Evolutionary conservation across 106 monocot species (phyloP).

Genomic region (Agapanthus africanus): DNA sequence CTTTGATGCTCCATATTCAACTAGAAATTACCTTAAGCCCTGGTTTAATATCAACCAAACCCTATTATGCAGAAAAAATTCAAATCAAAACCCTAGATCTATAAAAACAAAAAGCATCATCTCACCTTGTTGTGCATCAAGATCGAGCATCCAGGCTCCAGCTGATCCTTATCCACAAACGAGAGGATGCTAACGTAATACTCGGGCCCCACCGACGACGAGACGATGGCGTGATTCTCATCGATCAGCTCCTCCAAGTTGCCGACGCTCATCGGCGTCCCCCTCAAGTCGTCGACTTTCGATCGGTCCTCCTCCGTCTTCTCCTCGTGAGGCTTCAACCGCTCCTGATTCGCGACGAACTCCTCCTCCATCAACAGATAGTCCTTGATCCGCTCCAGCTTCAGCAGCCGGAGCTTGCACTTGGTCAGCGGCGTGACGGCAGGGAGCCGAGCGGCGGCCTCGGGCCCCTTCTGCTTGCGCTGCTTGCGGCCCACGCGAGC

Average conservation of each 20-base stretch:
- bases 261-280: constrained; percentile 95
- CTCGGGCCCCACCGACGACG: constrained; percentile 92
- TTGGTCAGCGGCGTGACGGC: constrained; percentile 77
- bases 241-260: constrained; percentile 97
- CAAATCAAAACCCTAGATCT: too few species aligned
- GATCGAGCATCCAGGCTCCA: constrained; percentile 96
- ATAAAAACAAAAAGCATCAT: too few species aligned
- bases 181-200: constrained; percentile 95
- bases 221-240: constrained; percentile 96
- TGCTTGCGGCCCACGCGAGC: constrained; percentile 86
- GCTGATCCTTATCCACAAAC: constrained; percentile 96
- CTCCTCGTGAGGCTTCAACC: constrained; percentile 86
- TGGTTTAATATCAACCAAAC: too few species aligned
- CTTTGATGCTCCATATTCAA: too few species aligned
- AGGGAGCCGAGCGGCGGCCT: constrained; percentile 79
- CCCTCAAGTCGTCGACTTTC: constrained; percentile 93
- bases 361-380: constrained; percentile 97
- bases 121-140: constrained; percentile 99
- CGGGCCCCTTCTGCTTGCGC: constrained; percentile 93
- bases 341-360: constrained; percentile 88
- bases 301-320: constrained; percentile 96
- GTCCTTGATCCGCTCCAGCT: constrained; percentile 94
- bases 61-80: too few species aligned
- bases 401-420: constrained; percentile 87
- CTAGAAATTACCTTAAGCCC: too few species aligned